Evolutionary conservation across 345 rosid genomes (phyloP).

Genomic region (Sisymbrium irio): DNA sequence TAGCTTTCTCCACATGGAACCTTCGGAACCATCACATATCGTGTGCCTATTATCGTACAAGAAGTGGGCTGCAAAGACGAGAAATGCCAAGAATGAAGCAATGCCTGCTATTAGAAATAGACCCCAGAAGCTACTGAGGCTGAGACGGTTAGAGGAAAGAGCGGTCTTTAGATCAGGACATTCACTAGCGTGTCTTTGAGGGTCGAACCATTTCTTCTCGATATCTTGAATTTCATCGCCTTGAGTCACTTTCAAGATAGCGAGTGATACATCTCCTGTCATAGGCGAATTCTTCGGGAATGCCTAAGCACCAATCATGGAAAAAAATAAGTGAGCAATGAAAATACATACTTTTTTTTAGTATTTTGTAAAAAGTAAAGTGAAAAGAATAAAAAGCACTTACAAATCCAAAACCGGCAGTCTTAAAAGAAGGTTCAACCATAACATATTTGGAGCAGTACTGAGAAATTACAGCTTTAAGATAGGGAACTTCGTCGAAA

Average conservation of each 20-base stretch:
- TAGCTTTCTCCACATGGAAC: constrained; percentile 32
- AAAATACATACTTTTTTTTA: not conserved
- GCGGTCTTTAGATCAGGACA: constrained; percentile 19
- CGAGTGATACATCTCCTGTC: constrained; percentile 41
- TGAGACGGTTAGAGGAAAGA: constrained; percentile 35
- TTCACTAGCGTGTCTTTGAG: not conserved
- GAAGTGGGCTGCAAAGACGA: constrained; percentile 21
- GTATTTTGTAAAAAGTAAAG: not conserved
- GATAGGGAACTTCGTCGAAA: constrained; percentile 38
- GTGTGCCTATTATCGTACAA: constrained; percentile 13
- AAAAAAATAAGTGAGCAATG: not conserved
- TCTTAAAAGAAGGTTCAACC: constrained; percentile 20
- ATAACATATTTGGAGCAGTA: constrained; percentile 24
- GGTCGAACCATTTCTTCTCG: constrained; percentile 4
- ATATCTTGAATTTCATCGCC: constrained; percentile 25
- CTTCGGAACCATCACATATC: constrained; percentile 8
- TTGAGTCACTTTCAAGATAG: constrained; percentile 45
- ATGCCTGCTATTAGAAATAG: constrained; percentile 44
- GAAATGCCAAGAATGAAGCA: constrained; percentile 38
- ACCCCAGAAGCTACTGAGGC: constrained; percentile 42
- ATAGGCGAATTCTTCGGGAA: constrained; percentile 41
- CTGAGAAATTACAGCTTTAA: constrained; percentile 20
- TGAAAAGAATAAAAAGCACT: not conserved
- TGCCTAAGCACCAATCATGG: constrained; percentile 30
- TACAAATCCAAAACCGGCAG: constrained; percentile 50